Evolutionary conservation across 2,329 filamentous ascomycete species (phyloP).

Genomic region (Botrytis cinerea): DNA sequence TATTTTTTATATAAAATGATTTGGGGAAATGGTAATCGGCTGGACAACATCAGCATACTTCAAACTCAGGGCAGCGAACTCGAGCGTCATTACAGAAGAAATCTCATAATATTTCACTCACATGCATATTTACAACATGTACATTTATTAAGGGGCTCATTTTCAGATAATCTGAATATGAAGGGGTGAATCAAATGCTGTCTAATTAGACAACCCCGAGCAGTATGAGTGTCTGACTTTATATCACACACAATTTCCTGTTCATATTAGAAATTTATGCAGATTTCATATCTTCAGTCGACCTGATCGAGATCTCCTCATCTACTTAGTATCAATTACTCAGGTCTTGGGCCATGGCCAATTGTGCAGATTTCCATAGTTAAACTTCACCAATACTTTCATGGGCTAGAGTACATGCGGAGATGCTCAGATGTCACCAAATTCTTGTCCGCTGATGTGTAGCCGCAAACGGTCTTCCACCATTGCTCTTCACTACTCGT

Average conservation of each 20-base stretch:
- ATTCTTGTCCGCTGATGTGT: not conserved
- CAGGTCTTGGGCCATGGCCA: not conserved
- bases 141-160: no score
- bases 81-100: not conserved
- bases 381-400: not conserved
- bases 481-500: not conserved
- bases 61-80: not conserved
- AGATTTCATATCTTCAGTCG: not conserved
- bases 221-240: not conserved
- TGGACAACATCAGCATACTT: not conserved
- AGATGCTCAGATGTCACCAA: not conserved
- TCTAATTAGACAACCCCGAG: not conserved
- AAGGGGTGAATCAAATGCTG: not conserved
- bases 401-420: not conserved
- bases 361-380: not conserved
- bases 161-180: not conserved
- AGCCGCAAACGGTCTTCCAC: not conserved
- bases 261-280: not conserved
- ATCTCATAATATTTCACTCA: not conserved
- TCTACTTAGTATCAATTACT: not conserved
- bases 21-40: not conserved
- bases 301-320: not conserved
- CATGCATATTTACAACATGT: not conserved
- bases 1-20: not conserved
- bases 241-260: not conserved